Base-by-base conservation (phyloP, 164 flowering plant species). In the Umbilicus rupestris region DNA sequence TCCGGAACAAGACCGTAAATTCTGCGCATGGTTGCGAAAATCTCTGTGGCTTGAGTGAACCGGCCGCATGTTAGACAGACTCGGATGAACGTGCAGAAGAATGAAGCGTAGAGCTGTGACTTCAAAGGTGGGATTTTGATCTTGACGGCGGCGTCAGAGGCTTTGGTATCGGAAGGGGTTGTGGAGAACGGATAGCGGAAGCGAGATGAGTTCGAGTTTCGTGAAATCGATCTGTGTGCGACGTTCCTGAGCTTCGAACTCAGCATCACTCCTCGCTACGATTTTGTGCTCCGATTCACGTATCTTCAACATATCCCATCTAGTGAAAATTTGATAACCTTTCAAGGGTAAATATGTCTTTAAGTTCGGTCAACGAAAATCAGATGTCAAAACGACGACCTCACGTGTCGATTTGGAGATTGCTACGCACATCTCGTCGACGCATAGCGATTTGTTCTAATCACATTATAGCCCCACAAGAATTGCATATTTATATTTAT, bases 71-170 rank as follows among this genome's bases (percentile, higher is more conserved):
- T 55, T 28, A 55, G 19, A 16, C 12, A 52, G 58, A 52, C 15
- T 52, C 24, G 58, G 58, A 52, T 52, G 3, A 52, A 83, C 12
- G 86, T 80, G 83, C 86, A 84, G 74, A 86, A 88, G 67, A 89
- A 72, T 7, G 83, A 74, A n/a, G 81, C 75, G 69, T 87, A 78
- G 44, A 82, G 72, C 50, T 75, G 74, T 68, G 79, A 64, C 64
- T 80, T 77, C 24, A 73, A 39, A 55, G 79, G 75, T 33, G 81
- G 70, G 73, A 75, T 66, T 66, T 49, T 52, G 35, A 26, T 45
- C 4, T 0, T 22, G 58, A 15, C 20, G 58, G 50, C 14, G 58
- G 68, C 35, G 22, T 7, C 10, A 46, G 49, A 15, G n/a, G 20
- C 16, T 47, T 17, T 28, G 68, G 30, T 2, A 24, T 52, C 29